phyloP scores from a whole-genome alignment of 1,284 basidiomycete genomes.

The Cerrena zonata region DNA sequence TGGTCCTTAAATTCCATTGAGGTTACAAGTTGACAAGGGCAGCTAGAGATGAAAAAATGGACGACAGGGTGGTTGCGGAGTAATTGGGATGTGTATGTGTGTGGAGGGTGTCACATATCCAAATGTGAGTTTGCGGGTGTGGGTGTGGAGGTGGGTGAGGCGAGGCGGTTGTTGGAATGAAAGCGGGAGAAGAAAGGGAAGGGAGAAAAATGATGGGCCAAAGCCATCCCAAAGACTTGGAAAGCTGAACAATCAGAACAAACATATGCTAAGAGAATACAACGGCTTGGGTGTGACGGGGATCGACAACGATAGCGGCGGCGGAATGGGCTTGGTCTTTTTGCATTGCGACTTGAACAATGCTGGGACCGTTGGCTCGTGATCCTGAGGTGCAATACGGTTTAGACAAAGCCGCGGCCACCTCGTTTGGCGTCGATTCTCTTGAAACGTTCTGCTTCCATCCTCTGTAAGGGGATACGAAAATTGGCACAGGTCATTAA shows the following conservation, averaged over 20 bases:
- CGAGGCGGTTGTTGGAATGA: too few species aligned
- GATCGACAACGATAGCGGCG: background rate
- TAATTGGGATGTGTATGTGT: background rate
- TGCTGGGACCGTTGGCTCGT: too few species aligned
- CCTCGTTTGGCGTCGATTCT: conserved; percentile 83
- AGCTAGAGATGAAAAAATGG: background rate
- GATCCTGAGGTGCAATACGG: background rate
- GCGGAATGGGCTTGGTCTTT: background rate
- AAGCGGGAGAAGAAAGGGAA: background rate
- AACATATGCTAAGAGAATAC: background rate
- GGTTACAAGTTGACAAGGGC: background rate
- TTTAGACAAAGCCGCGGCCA: conserved; percentile 75
- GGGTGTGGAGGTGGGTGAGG: background rate
- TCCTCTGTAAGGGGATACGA: too few species aligned
- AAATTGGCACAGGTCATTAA: conserved; percentile 2
- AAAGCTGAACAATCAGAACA: background rate
- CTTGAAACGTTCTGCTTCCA: conserved; percentile 76
- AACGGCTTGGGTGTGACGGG: background rate
- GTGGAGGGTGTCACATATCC: too few species aligned
- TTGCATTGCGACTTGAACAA: too few species aligned
- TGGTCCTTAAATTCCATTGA: background rate
- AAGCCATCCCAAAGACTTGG: background rate
- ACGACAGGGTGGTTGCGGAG: background rate
- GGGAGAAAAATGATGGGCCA: background rate
- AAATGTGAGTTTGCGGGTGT: background rate